Evolutionary conservation across 2,329 filamentous ascomycete species (phyloP).

Genomic region (Hymenoscyphus fraxineus): DNA sequence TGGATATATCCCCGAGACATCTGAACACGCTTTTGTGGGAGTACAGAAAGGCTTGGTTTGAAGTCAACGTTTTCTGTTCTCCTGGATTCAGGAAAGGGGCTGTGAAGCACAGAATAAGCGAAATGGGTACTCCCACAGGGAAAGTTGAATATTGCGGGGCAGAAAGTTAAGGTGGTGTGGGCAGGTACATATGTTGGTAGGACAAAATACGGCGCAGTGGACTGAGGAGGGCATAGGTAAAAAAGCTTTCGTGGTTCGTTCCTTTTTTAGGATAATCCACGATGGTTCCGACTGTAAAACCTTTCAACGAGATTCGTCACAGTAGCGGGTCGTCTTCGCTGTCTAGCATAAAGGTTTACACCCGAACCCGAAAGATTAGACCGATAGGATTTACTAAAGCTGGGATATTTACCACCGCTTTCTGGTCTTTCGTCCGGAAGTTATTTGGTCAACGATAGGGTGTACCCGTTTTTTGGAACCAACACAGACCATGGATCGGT

Average conservation of each 20-base stretch:
- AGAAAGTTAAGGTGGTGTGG: background rate
- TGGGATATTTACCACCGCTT: too few relatives aligned
- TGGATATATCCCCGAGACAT: background rate
- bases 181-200: background rate
- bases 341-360: too few relatives aligned
- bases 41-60: background rate
- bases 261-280: too few relatives aligned
- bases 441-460: background rate
- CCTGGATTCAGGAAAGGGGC: background rate
- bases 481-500: background rate
- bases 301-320: too few relatives aligned
- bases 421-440: background rate
- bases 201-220: background rate
- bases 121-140: background rate
- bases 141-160: background rate
- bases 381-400: too few relatives aligned
- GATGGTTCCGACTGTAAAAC: too few relatives aligned
- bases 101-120: background rate
- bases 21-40: background rate
- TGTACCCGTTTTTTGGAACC: constrained; percentile 3
- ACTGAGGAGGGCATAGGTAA: too few relatives aligned
- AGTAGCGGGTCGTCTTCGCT: too few relatives aligned
- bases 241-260: too few relatives aligned
- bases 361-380: too few relatives aligned
- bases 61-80: constrained; percentile 1